Base-by-base conservation (phyloP, 2,329 filamentous ascomycete genomes). In the Hirsutella minnesotensis region DNA sequence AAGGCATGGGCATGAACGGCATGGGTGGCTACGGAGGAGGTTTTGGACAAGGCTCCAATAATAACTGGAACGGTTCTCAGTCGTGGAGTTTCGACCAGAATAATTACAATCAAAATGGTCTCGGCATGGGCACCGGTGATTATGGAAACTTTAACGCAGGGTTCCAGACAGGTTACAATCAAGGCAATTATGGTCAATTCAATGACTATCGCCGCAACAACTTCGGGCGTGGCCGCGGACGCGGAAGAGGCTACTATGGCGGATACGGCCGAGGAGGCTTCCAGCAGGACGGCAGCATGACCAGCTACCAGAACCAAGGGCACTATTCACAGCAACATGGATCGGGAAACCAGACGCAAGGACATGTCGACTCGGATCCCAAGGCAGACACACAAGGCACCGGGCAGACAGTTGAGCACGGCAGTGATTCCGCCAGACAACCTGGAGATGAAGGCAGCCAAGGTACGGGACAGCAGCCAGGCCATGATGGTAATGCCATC, bases 101-200 rank as follows among this genome's bases (percentile, higher is more conserved):
- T 86, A 87, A 86, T 83, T 86, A 79, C 81, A 88, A 79, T 80
- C 70, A 82, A 83, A 86, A 79, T 84, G 79, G 79, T 77, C 75
- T 77, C 75, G 79, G 79, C 73, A 85, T 85, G 77, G 80, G 79
- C 68, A 73, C 74, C 73, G 79, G 81, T 84, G 82, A 86, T 69
- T 86, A 77, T 79, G 82, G 81, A 69, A 75, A 76, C 69, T 80
- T 81, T 77, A 83, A 83, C 73, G 73, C 79, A 73, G 81, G 80
- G 69, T 86, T 76, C 72, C 75, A 75, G 65, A 81, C 81, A 81
- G 83, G 77, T 70, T 81, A 72, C 77, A 83, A 80, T 76, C 79
- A 81, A 79, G 83, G 82, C 80, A 86, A 86, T 75, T 88, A 83
- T 79, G 80, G 80, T 66, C 69, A 84, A 66, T 81, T 77, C 76